Conservation (phyloP, 2,329 filamentous ascomycete genomes). For the Fusarium lateritium region DNA sequence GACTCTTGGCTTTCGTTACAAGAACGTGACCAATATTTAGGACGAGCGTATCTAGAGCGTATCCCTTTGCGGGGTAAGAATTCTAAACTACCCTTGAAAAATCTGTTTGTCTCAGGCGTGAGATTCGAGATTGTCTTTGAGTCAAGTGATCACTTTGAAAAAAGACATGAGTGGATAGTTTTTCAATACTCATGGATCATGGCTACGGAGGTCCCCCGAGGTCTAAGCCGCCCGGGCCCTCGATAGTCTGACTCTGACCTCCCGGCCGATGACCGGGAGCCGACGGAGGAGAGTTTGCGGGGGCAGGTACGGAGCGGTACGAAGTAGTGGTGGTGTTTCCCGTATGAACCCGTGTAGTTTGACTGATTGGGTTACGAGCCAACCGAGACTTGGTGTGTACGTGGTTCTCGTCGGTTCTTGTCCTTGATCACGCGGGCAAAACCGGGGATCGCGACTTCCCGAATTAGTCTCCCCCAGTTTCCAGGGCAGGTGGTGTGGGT, state of each 20-base stretch:
- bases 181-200: not conserved
- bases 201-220: slow-evolving; percentile 40
- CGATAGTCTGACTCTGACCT: slow-evolving; percentile 4
- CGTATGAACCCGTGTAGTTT: slow-evolving; percentile 14
- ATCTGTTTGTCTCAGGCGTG: slow-evolving; percentile 7
- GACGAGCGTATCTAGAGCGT: slow-evolving; percentile 14
- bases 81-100: slow-evolving; percentile 7
- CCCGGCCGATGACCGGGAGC: slow-evolving; percentile 33
- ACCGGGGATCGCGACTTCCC: slow-evolving; percentile 43
- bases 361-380: slow-evolving; percentile 1
- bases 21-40: slow-evolving; percentile 10
- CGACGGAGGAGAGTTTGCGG: slow-evolving; percentile 34
- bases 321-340: slow-evolving; percentile 10
- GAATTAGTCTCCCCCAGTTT: slow-evolving; percentile 36
- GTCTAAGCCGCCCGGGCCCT: slow-evolving; percentile 25
- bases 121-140: slow-evolving; percentile 6
- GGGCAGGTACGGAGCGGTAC: slow-evolving; percentile 21
- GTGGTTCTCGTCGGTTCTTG: slow-evolving; percentile 17
- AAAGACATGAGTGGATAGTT: slow-evolving; percentile 7
- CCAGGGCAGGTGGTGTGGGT: slow-evolving; percentile 27
- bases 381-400: slow-evolving; percentile 3
- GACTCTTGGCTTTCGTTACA: slow-evolving; percentile 16
- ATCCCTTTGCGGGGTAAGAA: slow-evolving; percentile 15
- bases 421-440: slow-evolving; percentile 46
- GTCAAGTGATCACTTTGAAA: slow-evolving; percentile 28